phyloP scores from a whole-genome alignment of 306 rosid genomes.

The Adenanthera pavonina region DNA sequence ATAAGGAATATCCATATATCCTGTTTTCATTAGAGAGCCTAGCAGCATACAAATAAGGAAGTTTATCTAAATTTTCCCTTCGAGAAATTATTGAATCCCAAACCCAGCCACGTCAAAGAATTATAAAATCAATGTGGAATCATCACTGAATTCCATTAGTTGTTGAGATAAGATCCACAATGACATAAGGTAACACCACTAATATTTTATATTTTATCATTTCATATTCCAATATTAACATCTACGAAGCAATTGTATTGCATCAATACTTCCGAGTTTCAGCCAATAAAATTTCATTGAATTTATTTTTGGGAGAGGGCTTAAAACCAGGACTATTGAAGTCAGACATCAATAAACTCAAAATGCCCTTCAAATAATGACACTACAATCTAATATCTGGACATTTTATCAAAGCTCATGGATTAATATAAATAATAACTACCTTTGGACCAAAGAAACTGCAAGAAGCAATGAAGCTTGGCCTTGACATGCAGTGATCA shows the following conservation, averaged over 20 bases:
- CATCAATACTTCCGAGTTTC: background rate
- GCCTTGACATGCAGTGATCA: constrained; percentile 51
- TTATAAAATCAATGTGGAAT: background rate
- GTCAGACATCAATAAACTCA: constrained; percentile 21
- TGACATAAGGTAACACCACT: background rate
- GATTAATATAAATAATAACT: constrained; percentile 20
- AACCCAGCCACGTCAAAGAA: background rate
- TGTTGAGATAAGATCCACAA: background rate
- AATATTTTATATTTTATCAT: background rate
- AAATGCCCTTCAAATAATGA: background rate
- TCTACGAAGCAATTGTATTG: background rate
- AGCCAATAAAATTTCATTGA: background rate
- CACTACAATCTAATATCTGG: background rate
- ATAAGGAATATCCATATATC: no score
- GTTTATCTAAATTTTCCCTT: no score
- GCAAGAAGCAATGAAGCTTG: constrained; percentile 79
- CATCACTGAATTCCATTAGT: background rate
- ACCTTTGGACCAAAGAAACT: constrained; percentile 90
- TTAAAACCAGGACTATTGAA: constrained; percentile 3
- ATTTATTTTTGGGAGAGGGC: background rate
- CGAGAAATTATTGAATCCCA: no score
- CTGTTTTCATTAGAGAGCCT: background rate
- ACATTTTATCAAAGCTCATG: background rate
- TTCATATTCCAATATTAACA: constrained; percentile 2
- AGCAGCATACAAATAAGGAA: no score